phyloP scores from a whole-genome alignment of 1,139 yeast genomes.

The Candida buenavistaensis region DNA sequence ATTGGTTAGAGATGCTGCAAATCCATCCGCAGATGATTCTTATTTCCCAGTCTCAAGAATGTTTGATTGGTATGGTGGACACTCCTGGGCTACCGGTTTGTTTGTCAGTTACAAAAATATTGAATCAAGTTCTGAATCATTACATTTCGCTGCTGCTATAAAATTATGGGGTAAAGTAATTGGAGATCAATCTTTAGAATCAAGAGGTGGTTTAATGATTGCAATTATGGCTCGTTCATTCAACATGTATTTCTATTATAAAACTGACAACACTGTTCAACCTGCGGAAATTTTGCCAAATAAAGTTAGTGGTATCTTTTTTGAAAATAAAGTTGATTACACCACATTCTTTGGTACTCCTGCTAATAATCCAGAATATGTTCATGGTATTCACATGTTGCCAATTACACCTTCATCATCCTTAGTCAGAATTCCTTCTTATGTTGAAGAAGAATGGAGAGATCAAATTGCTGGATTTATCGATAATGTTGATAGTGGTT shows the following conservation, averaged over 20 bases:
- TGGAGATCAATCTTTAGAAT: constrained; percentile 72
- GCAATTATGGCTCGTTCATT: constrained; percentile 62
- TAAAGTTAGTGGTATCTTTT: constrained; percentile 73
- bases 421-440: constrained; percentile 64
- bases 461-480: constrained; percentile 51
- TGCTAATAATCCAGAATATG: constrained; percentile 62
- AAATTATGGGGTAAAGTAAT: constrained; percentile 75
- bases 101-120: constrained; percentile 68
- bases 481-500: constrained; percentile 64
- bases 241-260: constrained; percentile 60
- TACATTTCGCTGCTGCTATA: constrained; percentile 80
- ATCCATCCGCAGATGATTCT: constrained; percentile 59
- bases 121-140: constrained; percentile 80
- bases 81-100: constrained; percentile 83
- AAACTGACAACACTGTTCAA: constrained; percentile 56
- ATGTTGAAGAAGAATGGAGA: constrained; percentile 82
- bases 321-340: constrained; percentile 88
- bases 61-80: constrained; percentile 83
- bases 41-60: constrained; percentile 75
- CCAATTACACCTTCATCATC: constrained; percentile 85
- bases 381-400: constrained; percentile 94
- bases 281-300: constrained; percentile 59
- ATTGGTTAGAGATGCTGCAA: constrained; percentile 67
- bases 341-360: constrained; percentile 57
- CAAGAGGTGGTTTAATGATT: constrained; percentile 76